These are phyloP conservation scores for Mollisiaceae sp. DNA, from an alignment of 2,329 filamentous ascomycete genomes.

Conservation along the genomic window DNA sequence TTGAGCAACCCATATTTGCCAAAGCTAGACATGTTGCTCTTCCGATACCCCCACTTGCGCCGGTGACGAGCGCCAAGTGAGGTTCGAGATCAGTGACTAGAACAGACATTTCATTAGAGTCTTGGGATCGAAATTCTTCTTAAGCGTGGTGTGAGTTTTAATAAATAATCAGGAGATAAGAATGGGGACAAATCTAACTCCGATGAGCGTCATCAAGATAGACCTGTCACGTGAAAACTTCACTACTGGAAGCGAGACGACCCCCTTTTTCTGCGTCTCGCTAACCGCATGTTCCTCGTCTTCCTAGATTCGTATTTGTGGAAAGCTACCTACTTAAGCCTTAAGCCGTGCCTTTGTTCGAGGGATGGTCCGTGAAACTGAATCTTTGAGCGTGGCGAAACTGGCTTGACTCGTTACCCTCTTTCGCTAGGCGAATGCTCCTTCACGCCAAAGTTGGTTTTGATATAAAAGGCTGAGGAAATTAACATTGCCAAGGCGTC, in stretches of 20 bases:
- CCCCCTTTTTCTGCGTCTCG: background rate
- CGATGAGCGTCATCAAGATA: background rate
- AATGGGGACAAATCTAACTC: background rate
- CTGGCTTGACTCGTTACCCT: too few relatives aligned
- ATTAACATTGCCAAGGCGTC: too few relatives aligned
- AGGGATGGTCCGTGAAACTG: too few relatives aligned
- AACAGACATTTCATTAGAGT: slow-evolving; percentile 19
- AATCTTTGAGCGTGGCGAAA: too few relatives aligned
- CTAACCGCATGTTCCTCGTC: background rate
- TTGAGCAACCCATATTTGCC: slow-evolving; percentile 47
- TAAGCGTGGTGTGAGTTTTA: background rate
- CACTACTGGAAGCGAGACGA: background rate
- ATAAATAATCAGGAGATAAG: background rate
- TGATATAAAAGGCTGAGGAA: too few relatives aligned
- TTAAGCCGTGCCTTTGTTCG: background rate
- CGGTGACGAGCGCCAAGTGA: slow-evolving; percentile 45
- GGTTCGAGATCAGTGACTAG: slow-evolving; percentile 27
- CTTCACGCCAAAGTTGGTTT: too few relatives aligned
- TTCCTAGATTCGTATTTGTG: background rate
- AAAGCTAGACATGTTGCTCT: slow-evolving; percentile 48
- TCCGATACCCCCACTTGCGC: slow-evolving; percentile 52
- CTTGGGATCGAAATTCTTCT: background rate
- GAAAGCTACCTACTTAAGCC: background rate
- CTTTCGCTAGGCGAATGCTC: too few relatives aligned
- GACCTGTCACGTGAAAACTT: background rate